Evolutionary conservation across 352 stramenopile genomes (phyloP).

Genomic region (Phytophthora megakarya): DNA sequence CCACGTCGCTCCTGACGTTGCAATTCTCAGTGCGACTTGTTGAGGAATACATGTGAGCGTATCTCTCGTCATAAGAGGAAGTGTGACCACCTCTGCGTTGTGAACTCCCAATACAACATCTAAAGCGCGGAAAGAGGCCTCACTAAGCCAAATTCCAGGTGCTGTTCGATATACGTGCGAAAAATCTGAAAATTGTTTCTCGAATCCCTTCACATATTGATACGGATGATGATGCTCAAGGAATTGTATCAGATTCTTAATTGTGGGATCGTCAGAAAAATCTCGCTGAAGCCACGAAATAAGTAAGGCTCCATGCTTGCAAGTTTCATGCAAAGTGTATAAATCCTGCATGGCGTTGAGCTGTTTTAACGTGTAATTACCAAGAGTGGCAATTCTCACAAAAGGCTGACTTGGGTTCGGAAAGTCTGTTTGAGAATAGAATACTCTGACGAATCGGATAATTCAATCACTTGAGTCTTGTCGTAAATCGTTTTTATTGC

Average conservation of each 20-base stretch:
- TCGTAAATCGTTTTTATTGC: neutral
- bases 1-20: neutral
- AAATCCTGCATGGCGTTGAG: neutral
- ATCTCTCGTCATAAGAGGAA: neutral
- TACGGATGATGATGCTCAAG: neutral
- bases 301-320: neutral
- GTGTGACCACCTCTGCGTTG: neutral
- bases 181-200: neutral
- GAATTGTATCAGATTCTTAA: neutral
- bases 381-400: neutral
- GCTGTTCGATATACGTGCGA: neutral
- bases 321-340: neutral
- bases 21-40: neutral
- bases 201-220: neutral
- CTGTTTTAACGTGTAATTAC: neutral
- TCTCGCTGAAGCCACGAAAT: neutral
- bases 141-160: neutral
- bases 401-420: neutral
- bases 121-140: neutral
- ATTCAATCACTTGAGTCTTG: neutral
- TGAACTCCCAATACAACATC: neutral
- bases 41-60: neutral
- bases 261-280: neutral
- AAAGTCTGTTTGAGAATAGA: too few species aligned
- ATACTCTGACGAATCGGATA: neutral